These are phyloP conservation scores for Sporothrix curviconia DNA, from an alignment of 2,329 filamentous ascomycete species.

Conservation along the genomic window DNA sequence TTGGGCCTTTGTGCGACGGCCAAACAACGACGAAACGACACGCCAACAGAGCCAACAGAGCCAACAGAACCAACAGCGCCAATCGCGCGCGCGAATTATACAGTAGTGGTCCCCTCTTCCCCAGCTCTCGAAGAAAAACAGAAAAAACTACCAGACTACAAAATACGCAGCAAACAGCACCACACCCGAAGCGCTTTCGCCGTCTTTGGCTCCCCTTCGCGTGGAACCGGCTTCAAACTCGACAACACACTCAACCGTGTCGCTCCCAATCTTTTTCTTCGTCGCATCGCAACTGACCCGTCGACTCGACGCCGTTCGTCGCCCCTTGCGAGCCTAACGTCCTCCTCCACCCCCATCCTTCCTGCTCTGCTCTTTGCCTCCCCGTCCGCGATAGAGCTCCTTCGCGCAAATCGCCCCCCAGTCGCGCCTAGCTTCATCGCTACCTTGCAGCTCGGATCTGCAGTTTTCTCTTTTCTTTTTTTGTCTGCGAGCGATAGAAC, in stretches of 20 bases:
- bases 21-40: neutral
- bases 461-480: too few species aligned
- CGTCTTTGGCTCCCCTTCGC: neutral
- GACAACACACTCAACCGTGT: too few species aligned
- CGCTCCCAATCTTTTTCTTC: too few species aligned
- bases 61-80: neutral
- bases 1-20: neutral
- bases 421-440: neutral
- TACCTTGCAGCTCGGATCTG: too few species aligned
- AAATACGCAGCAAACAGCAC: neutral
- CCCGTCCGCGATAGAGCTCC: neutral
- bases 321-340: neutral
- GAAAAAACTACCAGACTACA: too few species aligned
- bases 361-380: neutral
- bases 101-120: neutral
- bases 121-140: too few species aligned
- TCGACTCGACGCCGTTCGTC: neutral
- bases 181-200: neutral
- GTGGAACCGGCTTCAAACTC: neutral
- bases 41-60: neutral
- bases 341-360: neutral
- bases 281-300: neutral
- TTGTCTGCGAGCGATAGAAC: neutral
- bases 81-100: slow-evolving; percentile 9
- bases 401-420: neutral